Evolutionary conservation across 2,329 filamentous ascomycete genomes (phyloP).

Genomic region (Metarhizium robertsii): DNA sequence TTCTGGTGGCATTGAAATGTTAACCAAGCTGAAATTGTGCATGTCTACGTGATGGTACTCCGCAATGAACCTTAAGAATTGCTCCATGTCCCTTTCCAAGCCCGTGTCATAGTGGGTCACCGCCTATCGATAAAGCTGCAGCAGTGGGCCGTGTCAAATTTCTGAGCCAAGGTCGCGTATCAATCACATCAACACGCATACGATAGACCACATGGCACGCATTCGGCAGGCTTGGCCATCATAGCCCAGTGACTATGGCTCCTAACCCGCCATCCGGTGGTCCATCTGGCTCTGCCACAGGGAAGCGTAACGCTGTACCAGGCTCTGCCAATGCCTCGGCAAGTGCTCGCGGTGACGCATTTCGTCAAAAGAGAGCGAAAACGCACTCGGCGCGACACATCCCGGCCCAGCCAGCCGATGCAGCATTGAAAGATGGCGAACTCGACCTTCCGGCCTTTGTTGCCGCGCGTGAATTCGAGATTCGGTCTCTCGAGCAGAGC

Average conservation of each 20-base stretch:
- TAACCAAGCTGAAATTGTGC: too few species aligned
- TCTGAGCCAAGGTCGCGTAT: not conserved
- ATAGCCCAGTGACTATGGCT: constrained; percentile 14
- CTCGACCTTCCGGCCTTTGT: constrained; percentile 81
- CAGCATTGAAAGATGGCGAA: constrained; percentile 59
- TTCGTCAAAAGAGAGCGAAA: constrained; percentile 34
- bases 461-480: constrained; percentile 79
- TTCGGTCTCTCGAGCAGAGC: constrained; percentile 71
- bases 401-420: constrained; percentile 39
- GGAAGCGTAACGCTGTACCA: constrained; percentile 17
- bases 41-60: too few species aligned
- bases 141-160: constrained; percentile 1
- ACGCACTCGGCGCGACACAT: constrained; percentile 39
- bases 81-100: too few species aligned
- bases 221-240: not conserved
- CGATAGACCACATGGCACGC: not conserved
- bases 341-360: constrained; percentile 14
- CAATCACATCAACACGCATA: not conserved
- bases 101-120: not conserved
- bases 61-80: too few species aligned
- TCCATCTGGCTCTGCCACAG: constrained; percentile 15
- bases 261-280: constrained; percentile 15
- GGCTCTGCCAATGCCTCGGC: not conserved
- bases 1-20: too few species aligned
- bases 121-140: constrained; percentile 6